A percentile compares a stretch with the other conserved stretches of the same genome.
Conservation (phyloP, 2,329 filamentous ascomycete genomes). For the Paecilomyces sp. region DNA sequence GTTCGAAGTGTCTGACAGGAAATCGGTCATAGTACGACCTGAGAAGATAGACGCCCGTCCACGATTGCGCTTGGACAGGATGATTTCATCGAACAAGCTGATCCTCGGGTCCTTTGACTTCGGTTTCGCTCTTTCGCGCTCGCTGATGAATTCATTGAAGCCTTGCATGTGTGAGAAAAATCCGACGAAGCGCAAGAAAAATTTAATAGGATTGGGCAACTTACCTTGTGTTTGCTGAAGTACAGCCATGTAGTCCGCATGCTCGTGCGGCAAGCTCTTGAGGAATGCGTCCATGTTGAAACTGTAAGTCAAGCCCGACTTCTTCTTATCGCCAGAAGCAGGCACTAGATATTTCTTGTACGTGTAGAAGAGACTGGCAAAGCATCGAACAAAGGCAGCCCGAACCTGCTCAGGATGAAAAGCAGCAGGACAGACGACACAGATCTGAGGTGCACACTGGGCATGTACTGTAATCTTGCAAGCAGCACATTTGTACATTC, state of each 20-base stretch:
- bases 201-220: constrained; percentile 1
- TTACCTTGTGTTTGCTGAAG: constrained; percentile 58
- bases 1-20: constrained; percentile 56
- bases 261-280: constrained; percentile 57
- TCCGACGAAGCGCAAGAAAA: not conserved
- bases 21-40: constrained; percentile 42
- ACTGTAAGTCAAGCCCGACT: constrained; percentile 53
- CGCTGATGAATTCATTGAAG: constrained; percentile 59
- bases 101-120: constrained; percentile 49
- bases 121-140: constrained; percentile 49
- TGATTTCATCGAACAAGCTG: constrained; percentile 58
- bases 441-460: constrained; percentile 53
- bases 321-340: constrained; percentile 54
- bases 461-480: constrained; percentile 49
- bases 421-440: constrained; percentile 58
- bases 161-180: constrained; percentile 25
- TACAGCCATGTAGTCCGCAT: constrained; percentile 56
- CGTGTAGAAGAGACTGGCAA: constrained; percentile 62
- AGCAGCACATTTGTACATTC: constrained; percentile 41
- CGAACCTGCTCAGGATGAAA: constrained; percentile 61
- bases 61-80: constrained; percentile 57
- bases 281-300: constrained; percentile 63
- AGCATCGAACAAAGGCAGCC: constrained; percentile 62
- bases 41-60: constrained; percentile 53
- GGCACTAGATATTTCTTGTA: constrained; percentile 58